A percentile compares a stretch with the other conserved stretches of the same genome.
Evolutionary conservation across 345 rosid species (phyloP).

Genomic region (Aquilaria malaccensis): DNA sequence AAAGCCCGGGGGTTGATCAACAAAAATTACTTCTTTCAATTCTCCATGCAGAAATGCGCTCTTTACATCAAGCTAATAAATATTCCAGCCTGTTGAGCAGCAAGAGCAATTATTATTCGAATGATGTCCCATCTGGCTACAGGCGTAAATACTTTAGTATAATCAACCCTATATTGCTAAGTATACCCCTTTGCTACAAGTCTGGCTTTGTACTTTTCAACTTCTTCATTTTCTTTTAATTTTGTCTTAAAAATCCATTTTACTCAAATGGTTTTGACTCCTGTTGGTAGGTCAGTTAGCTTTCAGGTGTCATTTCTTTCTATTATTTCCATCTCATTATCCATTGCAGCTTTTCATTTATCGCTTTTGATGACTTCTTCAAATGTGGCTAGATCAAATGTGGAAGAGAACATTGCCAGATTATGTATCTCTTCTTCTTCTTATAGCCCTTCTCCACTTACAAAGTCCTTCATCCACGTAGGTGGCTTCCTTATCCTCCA

Average conservation of each 20-base stretch:
- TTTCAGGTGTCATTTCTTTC: slow-evolving; percentile 5
- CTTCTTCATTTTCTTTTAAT: background rate
- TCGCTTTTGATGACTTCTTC: background rate
- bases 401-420: background rate
- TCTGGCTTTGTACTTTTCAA: background rate
- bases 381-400: background rate
- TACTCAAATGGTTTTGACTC: slow-evolving; percentile 1
- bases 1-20: background rate
- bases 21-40: background rate
- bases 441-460: background rate
- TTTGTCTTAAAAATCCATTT: slow-evolving; percentile 13
- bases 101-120: background rate
- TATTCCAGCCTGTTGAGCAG: slow-evolving; percentile 1
- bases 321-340: background rate
- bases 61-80: slow-evolving; percentile 5
- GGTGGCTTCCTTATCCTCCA: background rate
- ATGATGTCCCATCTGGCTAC: background rate
- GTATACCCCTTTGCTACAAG: background rate
- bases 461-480: slow-evolving; percentile 5
- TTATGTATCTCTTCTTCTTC: background rate
- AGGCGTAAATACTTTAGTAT: background rate
- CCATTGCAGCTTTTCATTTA: slow-evolving; percentile 7
- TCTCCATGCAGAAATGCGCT: background rate
- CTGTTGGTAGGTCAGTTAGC: background rate
- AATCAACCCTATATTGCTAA: background rate